These are phyloP conservation scores for Allomyces javanicus DNA, from an alignment of 192 early-diverging fungal species.

Conservation along the genomic window DNA sequence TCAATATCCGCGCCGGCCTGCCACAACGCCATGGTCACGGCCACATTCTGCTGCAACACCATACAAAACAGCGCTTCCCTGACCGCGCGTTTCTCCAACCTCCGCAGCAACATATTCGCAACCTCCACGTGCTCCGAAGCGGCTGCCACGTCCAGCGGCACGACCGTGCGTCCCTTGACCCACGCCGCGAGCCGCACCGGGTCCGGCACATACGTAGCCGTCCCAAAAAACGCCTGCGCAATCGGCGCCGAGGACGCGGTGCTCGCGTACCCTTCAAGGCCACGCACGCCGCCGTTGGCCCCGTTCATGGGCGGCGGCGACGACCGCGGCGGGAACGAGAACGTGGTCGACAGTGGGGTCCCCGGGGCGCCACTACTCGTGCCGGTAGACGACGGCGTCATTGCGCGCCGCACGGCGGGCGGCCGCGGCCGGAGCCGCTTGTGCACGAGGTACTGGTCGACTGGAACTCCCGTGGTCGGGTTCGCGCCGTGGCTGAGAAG, in stretches of 20 bases:
- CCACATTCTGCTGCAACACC: neutral
- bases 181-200: neutral
- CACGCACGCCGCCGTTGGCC: neutral
- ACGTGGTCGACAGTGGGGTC: neutral
- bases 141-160: slow-evolving; percentile 1
- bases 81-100: neutral
- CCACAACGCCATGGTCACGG: neutral
- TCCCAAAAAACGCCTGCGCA: neutral
- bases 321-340: neutral
- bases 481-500: neutral
- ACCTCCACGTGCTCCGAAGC: neutral
- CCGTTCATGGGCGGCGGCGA: neutral
- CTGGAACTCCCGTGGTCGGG: neutral
- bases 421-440: neutral
- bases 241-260: neutral
- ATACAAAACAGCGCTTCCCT: neutral
- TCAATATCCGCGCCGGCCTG: neutral
- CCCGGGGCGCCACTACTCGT: neutral
- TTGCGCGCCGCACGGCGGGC: neutral
- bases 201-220: neutral
- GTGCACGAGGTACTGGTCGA: slow-evolving; percentile 1
- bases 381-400: neutral
- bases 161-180: neutral
- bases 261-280: no score
- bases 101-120: neutral